Conservation (phyloP, 179 eudicot species). For the Vitellaria paradoxa region DNA sequence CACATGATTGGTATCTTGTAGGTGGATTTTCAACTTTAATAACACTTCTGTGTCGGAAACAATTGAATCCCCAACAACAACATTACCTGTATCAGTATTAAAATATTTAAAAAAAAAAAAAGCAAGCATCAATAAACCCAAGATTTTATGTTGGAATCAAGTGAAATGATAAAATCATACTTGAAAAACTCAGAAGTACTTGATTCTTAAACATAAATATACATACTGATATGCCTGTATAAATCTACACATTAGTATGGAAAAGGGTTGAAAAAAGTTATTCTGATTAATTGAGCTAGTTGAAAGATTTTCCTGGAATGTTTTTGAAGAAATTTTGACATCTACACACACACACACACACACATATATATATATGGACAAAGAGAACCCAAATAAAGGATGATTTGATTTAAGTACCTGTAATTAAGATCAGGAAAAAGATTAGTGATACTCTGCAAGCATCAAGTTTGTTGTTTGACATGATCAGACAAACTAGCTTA, state of each 20-base stretch:
- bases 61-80: constrained; percentile 36
- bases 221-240: neutral
- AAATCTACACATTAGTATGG: no score
- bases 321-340: neutral
- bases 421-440: constrained; percentile 25
- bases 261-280: no score
- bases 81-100: constrained; percentile 20
- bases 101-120: constrained; percentile 49
- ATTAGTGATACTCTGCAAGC: constrained; percentile 9
- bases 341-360: neutral
- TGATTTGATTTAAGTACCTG: constrained; percentile 25
- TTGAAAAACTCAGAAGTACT: constrained; percentile 56
- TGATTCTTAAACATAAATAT: neutral
- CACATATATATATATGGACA: neutral
- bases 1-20: constrained; percentile 26
- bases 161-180: constrained; percentile 48
- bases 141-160: constrained; percentile 25
- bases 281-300: neutral
- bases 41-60: constrained; percentile 41
- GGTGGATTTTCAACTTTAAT: constrained; percentile 28
- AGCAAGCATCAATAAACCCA: constrained; percentile 32
- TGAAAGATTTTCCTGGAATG: constrained; percentile 1
- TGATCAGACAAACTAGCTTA: constrained; percentile 14
- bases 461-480: constrained; percentile 28
- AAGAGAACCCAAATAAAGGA: neutral